Percentiles rank a stretch among this genome's conserved stretches.
These are phyloP conservation scores for Calycina marina DNA, from an alignment of 2,329 filamentous ascomycete genomes.

Conservation along the genomic window DNA sequence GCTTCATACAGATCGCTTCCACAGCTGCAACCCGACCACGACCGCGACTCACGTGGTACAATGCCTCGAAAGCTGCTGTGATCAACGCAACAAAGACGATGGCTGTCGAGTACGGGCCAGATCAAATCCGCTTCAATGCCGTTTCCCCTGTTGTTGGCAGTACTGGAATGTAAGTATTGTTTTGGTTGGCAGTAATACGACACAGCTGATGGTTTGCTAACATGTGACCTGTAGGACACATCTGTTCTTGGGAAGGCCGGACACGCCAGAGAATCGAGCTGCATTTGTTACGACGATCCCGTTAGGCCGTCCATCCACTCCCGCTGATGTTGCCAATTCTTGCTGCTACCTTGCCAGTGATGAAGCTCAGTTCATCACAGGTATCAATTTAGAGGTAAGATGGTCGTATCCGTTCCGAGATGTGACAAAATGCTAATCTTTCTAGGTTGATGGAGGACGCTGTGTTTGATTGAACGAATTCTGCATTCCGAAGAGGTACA, in stretches of 20 bases:
- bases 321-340: slow-evolving; percentile 42
- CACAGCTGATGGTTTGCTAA: too few relatives aligned
- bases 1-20: neutral
- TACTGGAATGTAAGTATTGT: neutral
- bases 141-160: neutral
- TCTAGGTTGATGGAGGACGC: too few relatives aligned
- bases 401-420: too few relatives aligned
- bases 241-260: neutral
- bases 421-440: too few relatives aligned
- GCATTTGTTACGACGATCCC: slow-evolving; percentile 4
- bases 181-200: too few relatives aligned
- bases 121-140: neutral
- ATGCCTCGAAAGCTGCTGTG: neutral
- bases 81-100: neutral
- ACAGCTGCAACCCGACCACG: neutral
- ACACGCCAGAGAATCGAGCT: neutral
- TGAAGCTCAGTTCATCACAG: slow-evolving; percentile 43
- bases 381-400: slow-evolving; percentile 16
- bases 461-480: too few relatives aligned
- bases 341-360: slow-evolving; percentile 39
- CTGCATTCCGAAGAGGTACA: too few relatives aligned
- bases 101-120: neutral
- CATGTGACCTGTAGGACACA: too few relatives aligned
- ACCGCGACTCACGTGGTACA: neutral
- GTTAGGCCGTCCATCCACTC: slow-evolving; percentile 34